These are phyloP conservation scores for Trapa incisa DNA, from an alignment of 345 rosid species.

Conservation along the genomic window DNA sequence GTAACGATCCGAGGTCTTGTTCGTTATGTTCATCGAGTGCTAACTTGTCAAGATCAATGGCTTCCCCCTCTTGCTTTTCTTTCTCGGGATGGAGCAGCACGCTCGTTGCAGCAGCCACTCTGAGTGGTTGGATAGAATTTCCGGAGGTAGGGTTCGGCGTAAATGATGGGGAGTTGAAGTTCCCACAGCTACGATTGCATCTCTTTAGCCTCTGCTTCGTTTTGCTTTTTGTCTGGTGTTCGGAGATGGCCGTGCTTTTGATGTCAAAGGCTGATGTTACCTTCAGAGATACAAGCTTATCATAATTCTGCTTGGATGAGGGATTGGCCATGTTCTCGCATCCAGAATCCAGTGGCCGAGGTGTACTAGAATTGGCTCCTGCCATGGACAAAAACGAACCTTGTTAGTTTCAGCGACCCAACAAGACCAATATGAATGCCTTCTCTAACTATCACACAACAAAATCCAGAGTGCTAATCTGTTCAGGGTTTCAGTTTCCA, in stretches of 20 bases:
- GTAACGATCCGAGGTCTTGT: constrained; percentile 52
- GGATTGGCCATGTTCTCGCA: constrained; percentile 22
- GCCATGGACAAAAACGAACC: constrained; percentile 9
- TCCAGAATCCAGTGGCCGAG: constrained; percentile 21
- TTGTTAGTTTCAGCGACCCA: too few relatives aligned
- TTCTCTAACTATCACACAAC: too few relatives aligned
- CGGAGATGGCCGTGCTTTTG: constrained; percentile 10
- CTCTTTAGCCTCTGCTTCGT: constrained; percentile 49
- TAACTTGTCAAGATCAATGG: constrained; percentile 28
- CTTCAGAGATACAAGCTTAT: constrained; percentile 57
- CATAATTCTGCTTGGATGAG: constrained; percentile 33
- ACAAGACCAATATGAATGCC: too few relatives aligned
- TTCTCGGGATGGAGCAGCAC: constrained; percentile 1
- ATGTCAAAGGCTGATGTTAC: constrained; percentile 39
- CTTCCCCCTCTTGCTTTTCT: constrained; percentile 28
- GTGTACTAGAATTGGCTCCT: constrained; percentile 68
- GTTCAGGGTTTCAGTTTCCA: too few relatives aligned
- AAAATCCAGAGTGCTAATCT: too few relatives aligned
- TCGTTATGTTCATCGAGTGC: constrained; percentile 38
- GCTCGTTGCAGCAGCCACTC: neutral
- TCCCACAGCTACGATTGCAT: constrained; percentile 17
- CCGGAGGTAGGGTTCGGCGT: constrained; percentile 8
- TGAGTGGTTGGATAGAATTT: neutral
- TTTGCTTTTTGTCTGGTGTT: constrained; percentile 40
- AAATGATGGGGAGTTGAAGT: constrained; percentile 8